phyloP scores from a whole-genome alignment of 1,139 yeast genomes.

The Diutina neorugosa region DNA sequence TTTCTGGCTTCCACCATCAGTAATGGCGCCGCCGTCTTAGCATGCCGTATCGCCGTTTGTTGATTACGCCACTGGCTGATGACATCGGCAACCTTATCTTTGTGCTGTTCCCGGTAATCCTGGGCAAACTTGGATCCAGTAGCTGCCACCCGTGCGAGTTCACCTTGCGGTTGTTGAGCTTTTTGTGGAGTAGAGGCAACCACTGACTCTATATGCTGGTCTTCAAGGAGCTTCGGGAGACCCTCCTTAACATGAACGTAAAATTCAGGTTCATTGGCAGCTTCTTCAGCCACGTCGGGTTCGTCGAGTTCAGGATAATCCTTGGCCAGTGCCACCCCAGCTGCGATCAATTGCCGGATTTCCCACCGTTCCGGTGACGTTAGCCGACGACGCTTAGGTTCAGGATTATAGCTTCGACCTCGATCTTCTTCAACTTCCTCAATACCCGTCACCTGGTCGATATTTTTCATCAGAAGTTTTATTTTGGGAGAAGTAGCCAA shows the following conservation, averaged over 20 bases:
- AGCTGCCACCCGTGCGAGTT: constrained; percentile 64
- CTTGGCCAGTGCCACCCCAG: constrained; percentile 59
- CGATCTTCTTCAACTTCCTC: constrained; percentile 14
- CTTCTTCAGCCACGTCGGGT: constrained; percentile 14
- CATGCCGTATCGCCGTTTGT: constrained; percentile 32
- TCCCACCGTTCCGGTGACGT: constrained; percentile 93
- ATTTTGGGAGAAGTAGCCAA: constrained; percentile 37
- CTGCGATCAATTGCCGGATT: constrained; percentile 65
- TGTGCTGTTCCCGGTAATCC: constrained; percentile 40
- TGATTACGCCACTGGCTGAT: constrained; percentile 40
- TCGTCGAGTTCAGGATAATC: constrained; percentile 55
- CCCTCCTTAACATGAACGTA: constrained; percentile 64
- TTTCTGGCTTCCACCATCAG: constrained; percentile 59
- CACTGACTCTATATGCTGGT: constrained; percentile 15
- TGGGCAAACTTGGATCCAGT: constrained; percentile 62
- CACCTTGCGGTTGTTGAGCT: constrained; percentile 71
- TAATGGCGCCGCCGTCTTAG: constrained; percentile 31
- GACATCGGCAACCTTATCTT: constrained; percentile 11
- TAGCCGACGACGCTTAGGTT: constrained; percentile 18
- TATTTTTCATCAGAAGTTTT: constrained; percentile 58
- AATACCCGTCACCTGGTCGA: constrained; percentile 60
- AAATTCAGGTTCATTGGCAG: constrained; percentile 12
- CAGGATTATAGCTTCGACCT: background rate
- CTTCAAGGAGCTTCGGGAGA: constrained; percentile 64
- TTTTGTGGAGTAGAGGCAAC: constrained; percentile 40